Conservation (phyloP, 768 basidiomycete genomes). For the Porphyrellus cyaneotinctus region DNA sequence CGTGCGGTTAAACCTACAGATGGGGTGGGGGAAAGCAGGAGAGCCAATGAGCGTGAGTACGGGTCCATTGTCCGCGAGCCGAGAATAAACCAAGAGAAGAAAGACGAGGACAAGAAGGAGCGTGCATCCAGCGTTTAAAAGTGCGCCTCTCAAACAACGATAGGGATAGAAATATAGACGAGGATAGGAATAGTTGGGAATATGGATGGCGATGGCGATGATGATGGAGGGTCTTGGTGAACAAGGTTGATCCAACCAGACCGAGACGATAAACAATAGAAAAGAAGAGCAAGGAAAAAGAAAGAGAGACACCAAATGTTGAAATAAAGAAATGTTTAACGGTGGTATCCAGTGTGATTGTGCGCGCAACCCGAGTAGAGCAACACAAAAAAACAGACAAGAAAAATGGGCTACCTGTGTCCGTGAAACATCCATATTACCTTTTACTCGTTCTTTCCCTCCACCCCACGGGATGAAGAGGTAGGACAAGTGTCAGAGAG, state of each 20-base stretch:
- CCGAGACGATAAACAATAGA: not conserved
- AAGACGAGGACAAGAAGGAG: slow-evolving; percentile 3
- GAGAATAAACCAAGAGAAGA: not conserved
- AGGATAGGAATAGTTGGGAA: not conserved
- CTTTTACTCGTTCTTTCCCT: not conserved
- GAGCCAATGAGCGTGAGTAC: slow-evolving; percentile 6
- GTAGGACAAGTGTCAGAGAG: not conserved
- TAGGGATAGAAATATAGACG: slow-evolving; percentile 3
- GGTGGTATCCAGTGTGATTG: not conserved
- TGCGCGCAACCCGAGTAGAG: too few species aligned
- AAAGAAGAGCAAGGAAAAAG: not conserved
- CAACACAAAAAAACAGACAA: not conserved
- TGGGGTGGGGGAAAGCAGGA: not conserved
- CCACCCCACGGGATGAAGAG: slow-evolving; percentile 13
- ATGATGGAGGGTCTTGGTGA: not conserved
- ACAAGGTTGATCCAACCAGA: too few species aligned
- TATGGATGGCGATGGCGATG: too few species aligned
- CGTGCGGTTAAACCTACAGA: slow-evolving; percentile 9
- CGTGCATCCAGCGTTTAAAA: slow-evolving; percentile 4
- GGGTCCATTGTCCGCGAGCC: slow-evolving; percentile 6
- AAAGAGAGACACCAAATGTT: not conserved
- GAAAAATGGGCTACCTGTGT: not conserved
- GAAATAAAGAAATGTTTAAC: not conserved
- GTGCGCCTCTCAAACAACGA: not conserved
- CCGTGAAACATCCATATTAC: not conserved